Conservation (phyloP, 805 yeast genomes). For the Pichia membranifaciens region DNA sequence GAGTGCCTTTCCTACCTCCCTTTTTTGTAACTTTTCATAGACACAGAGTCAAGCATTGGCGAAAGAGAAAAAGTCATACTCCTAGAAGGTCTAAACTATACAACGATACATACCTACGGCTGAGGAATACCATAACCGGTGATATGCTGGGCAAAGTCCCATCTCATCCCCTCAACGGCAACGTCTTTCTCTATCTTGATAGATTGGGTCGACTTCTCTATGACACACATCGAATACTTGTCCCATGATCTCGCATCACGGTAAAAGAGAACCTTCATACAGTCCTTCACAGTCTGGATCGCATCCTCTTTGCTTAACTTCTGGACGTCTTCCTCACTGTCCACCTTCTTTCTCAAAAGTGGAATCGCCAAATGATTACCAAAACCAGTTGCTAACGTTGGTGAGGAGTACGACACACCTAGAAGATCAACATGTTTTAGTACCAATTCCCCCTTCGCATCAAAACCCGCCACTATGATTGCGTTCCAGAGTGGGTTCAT, state of each 20-base stretch:
- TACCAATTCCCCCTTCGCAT: conserved; percentile 63
- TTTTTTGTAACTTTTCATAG: no score
- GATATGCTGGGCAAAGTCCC: conserved; percentile 87
- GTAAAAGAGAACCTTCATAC: conserved; percentile 92
- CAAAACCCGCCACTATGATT: conserved; percentile 82
- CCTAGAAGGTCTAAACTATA: not conserved
- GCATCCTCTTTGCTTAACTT: conserved; percentile 73
- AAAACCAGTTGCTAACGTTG: conserved; percentile 91
- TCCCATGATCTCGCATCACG: conserved; percentile 94
- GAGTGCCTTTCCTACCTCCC: no score
- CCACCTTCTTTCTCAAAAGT: conserved; percentile 76
- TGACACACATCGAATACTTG: conserved; percentile 72
- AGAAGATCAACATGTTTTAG: conserved; percentile 82
- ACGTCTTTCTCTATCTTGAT: conserved; percentile 53
- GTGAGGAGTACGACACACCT: conserved; percentile 86
- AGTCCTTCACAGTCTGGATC: conserved; percentile 64
- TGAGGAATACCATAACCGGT: conserved; percentile 71
- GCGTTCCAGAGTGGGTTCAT: conserved; percentile 98
- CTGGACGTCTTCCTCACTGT: conserved; percentile 67
- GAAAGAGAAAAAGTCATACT: no score
- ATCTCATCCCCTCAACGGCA: conserved; percentile 68
- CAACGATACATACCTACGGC: conserved; percentile 17
- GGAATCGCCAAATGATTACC: conserved; percentile 96
- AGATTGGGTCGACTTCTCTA: conserved; percentile 56
- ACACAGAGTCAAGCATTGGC: no score